Evolutionary conservation across 768 basidiomycete genomes (phyloP).

Genomic region (Rhizopogon vesiculosus): DNA sequence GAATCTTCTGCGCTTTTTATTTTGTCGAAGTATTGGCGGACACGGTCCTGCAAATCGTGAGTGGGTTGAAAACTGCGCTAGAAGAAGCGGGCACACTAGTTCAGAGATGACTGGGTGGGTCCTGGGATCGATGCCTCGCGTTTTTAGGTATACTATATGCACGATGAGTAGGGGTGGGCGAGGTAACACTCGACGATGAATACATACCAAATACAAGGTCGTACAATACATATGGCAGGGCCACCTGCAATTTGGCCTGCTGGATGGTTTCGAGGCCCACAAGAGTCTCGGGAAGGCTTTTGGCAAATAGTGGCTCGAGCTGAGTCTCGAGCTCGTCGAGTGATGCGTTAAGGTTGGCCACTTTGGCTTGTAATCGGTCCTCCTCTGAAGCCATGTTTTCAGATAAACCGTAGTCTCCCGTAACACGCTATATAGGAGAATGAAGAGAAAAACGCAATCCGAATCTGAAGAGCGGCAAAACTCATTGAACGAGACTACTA

Average conservation of each 20-base stretch:
- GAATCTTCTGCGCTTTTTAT: constrained; percentile 72
- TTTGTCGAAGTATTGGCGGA: constrained; percentile 80
- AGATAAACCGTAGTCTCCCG: background rate
- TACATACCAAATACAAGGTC: constrained; percentile 80
- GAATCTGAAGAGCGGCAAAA: no score
- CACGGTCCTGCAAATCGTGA: constrained; percentile 49
- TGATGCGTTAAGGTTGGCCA: constrained; percentile 48
- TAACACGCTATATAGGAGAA: no score
- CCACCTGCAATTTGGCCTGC: constrained; percentile 77
- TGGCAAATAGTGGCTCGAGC: constrained; percentile 63
- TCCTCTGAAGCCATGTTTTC: constrained; percentile 32
- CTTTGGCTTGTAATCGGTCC: constrained; percentile 30
- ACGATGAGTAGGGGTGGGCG: background rate
- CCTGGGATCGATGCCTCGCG: constrained; percentile 74
- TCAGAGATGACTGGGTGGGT: constrained; percentile 75
- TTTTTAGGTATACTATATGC: constrained; percentile 70
- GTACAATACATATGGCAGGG: constrained; percentile 78
- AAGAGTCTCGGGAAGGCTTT: constrained; percentile 63
- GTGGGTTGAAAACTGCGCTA: no score
- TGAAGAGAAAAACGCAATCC: no score
- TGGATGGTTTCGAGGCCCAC: constrained; percentile 65
- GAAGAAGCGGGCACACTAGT: constrained; percentile 18
- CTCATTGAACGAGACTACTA: no score
- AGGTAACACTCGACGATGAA: background rate
- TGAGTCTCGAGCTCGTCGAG: constrained; percentile 66